Base-by-base conservation (phyloP, 441 rosid genomes). In the Mallotus japonicus region DNA sequence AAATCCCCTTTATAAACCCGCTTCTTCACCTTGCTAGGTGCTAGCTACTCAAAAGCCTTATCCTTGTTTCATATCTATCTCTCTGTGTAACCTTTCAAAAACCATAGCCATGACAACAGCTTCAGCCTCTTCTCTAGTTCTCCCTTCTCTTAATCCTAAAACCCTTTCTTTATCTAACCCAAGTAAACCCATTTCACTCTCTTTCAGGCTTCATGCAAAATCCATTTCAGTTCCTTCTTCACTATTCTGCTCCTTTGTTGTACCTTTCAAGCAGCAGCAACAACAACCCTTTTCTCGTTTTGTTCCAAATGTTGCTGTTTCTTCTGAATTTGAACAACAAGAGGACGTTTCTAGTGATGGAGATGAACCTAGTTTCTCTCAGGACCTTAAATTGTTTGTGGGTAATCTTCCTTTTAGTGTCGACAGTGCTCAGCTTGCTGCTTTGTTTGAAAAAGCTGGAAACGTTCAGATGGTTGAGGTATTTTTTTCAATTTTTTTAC, bases 401-500 rank as follows among this genome's bases (percentile, higher is more conserved):
- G 99, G 99, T 71, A 95, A 95, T 78, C 97, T 95, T 68, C 92
- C 99, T 16, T 95, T 95, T 69, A 76, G 24, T 61, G 95, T 88
- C 55, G 98, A 89, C 71, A 92, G 97, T 55, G 85, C 95, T 40
- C 95, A 89, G 90, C 99, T 95, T 34, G 99, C 99, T 58, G 90
- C 72, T 12, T 77, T 95, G 73, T 95, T 95, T 70, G 93, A 86
- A 75, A 81, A 75, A 65, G 95, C 88, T 40, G 99, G 97, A 37
- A 91, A 85, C 82, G 98, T 95, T 67, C 92, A 92, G 87, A 85
- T 90, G 95, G 97, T 91, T 75, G 99, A 95, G 98, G 98, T 95
- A 80, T 32, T 17, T 20, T 54, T 20, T 20, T 62, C 10, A 5
- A 50, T 67, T 16, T 17, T 40, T 70, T 32, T 64, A 12, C 44